These are phyloP conservation scores for Monilinia polystroma DNA, from an alignment of 2,329 filamentous ascomycete genomes.

Conservation along the genomic window DNA sequence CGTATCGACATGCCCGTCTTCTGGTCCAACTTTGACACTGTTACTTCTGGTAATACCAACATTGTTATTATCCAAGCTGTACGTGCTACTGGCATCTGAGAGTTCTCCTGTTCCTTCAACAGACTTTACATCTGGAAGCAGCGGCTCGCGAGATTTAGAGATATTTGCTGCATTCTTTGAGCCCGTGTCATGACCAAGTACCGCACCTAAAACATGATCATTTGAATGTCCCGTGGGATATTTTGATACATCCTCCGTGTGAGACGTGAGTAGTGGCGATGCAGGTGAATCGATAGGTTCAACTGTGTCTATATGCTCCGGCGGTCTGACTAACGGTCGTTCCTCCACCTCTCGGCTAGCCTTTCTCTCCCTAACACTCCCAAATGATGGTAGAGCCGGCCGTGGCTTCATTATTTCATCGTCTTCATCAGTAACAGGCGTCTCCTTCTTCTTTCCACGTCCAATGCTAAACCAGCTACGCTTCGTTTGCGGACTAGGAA, in stretches of 20 bases:
- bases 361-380: conserved; percentile 68
- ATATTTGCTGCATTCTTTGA: conserved; percentile 56
- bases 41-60: conserved; percentile 25
- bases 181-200: conserved; percentile 55
- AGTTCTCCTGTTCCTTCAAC: conserved; percentile 64
- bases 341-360: conserved; percentile 54
- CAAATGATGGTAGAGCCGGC: conserved; percentile 71
- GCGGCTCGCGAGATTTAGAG: conserved; percentile 59
- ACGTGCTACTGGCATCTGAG: conserved; percentile 53
- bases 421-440: conserved; percentile 52
- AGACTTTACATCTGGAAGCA: conserved; percentile 69
- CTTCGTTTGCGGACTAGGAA: conserved; percentile 46
- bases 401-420: conserved; percentile 72
- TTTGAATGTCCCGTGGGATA: conserved; percentile 48
- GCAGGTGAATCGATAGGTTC: conserved; percentile 24
- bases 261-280: conserved; percentile 36
- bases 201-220: conserved; percentile 57
- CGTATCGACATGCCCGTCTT: conserved; percentile 26
- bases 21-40: conserved; percentile 29
- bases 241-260: conserved; percentile 28
- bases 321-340: conserved; percentile 57
- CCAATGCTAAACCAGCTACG: conserved; percentile 55
- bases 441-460: conserved; percentile 52
- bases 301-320: conserved; percentile 41
- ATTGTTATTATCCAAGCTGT: conserved; percentile 37